Percentiles rank a stretch among this genome's conserved stretches.
phyloP scores from a whole-genome alignment of 768 basidiomycete species.

The Peribolospora kevripleyi region DNA sequence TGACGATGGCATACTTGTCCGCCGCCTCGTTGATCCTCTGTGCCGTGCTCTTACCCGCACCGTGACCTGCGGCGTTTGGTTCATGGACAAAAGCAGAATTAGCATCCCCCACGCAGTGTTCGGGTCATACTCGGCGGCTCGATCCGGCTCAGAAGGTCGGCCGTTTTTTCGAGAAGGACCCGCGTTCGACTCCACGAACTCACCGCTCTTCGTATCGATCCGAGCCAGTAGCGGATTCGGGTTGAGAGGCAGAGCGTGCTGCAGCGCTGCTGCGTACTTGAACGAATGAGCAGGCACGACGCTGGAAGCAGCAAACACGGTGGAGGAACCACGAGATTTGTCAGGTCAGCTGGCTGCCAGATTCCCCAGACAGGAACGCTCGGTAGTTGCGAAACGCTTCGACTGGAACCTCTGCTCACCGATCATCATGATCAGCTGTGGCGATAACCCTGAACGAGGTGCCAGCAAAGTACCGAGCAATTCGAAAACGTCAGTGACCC shows the following conservation, averaged over 20 bases:
- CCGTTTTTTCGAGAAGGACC: constrained; percentile 19
- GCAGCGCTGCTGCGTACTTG: constrained; percentile 57
- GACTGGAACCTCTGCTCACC: no score
- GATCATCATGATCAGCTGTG: no score
- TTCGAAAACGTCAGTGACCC: no score
- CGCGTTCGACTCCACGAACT: no score
- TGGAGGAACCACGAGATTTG: no score
- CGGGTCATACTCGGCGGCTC: not conserved
- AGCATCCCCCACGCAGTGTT: not conserved
- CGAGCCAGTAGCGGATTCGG: constrained; percentile 48
- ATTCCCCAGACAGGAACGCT: no score
- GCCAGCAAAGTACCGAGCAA: no score
- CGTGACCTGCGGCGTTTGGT: constrained; percentile 16
- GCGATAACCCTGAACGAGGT: no score
- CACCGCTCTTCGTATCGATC: constrained; percentile 51
- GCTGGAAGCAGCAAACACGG: no score
- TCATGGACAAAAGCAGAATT: no score
- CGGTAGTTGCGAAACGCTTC: no score
- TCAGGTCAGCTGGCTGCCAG: no score
- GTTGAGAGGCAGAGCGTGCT: constrained; percentile 39
- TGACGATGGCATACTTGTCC: constrained; percentile 55
- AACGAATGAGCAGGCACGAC: constrained; percentile 32
- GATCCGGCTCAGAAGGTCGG: not conserved
- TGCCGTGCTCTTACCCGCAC: constrained; percentile 35
- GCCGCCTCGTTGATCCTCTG: constrained; percentile 46